Evolutionary conservation across 352 stramenopile genomes (phyloP).

Genomic region (Pythium sukuiense): DNA sequence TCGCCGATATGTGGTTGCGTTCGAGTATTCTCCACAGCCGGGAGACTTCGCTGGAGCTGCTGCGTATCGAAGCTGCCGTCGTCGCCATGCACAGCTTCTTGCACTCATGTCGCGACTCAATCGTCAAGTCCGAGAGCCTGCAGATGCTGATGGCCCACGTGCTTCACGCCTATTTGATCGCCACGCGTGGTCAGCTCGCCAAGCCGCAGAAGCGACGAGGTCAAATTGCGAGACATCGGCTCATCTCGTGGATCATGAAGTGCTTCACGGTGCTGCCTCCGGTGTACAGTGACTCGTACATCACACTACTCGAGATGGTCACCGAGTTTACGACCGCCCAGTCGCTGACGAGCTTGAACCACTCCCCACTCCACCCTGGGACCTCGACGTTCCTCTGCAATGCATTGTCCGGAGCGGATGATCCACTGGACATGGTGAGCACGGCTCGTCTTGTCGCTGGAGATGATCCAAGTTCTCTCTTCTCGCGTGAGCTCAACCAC

Average conservation of each 20-base stretch:
- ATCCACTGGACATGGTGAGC: slow-evolving; percentile 63
- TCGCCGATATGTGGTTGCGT: slow-evolving; percentile 75
- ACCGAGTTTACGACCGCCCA: slow-evolving; percentile 79
- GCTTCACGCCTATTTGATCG: slow-evolving; percentile 65
- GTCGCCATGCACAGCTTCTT: slow-evolving; percentile 70
- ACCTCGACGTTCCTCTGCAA: slow-evolving; percentile 69
- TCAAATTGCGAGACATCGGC: slow-evolving; percentile 75
- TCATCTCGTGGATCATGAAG: slow-evolving; percentile 79
- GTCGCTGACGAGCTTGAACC: slow-evolving; percentile 66
- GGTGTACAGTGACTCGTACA: slow-evolving; percentile 83
- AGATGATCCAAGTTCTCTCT: slow-evolving; percentile 63
- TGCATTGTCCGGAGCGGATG: slow-evolving; percentile 49
- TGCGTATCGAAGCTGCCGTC: slow-evolving; percentile 82
- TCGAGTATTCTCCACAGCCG: slow-evolving; percentile 76
- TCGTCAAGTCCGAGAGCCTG: slow-evolving; percentile 37
- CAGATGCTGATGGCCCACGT: slow-evolving; percentile 69
- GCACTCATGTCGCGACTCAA: slow-evolving; percentile 32
- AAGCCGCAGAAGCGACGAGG: slow-evolving; percentile 80
- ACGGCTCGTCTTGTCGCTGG: slow-evolving; percentile 54
- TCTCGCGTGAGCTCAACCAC: slow-evolving; percentile 78
- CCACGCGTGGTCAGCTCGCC: slow-evolving; percentile 55
- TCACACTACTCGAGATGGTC: slow-evolving; percentile 74
- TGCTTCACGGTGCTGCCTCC: slow-evolving; percentile 70
- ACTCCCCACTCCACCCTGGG: slow-evolving; percentile 54
- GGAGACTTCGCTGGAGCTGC: slow-evolving; percentile 77